Evolutionary conservation across 495 filamentous ascomycete genomes (phyloP).

Genomic region (Aspergillus incahuasiensis): DNA sequence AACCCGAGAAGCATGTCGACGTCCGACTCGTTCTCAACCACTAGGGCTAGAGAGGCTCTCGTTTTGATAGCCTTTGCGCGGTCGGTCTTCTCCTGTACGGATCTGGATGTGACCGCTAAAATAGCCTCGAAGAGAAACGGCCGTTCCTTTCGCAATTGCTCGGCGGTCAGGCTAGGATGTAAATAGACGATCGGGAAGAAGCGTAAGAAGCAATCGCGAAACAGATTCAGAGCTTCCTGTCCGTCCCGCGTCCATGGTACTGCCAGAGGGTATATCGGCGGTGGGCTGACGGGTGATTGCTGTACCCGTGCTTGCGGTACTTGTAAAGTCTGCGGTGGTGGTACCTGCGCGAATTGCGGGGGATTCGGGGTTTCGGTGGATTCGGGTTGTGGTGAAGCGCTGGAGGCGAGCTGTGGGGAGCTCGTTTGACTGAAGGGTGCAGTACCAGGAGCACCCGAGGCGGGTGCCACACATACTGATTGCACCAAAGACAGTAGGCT

Average conservation of each 20-base stretch:
- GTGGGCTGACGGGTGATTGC: too few species aligned
- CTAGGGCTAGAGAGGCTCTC: conserved; percentile 34
- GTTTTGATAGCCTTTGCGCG: conserved; percentile 30
- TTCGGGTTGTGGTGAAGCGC: neutral
- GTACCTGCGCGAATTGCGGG: too few species aligned
- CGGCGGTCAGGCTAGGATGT: conserved; percentile 18
- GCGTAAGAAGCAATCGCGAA: conserved; percentile 31
- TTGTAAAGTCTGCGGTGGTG: too few species aligned
- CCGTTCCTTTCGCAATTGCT: conserved; percentile 31
- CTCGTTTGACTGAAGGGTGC: too few species aligned
- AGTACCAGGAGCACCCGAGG: too few species aligned
- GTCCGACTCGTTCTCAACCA: conserved; percentile 37
- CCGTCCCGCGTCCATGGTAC: neutral
- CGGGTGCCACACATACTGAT: neutral
- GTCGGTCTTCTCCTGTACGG: conserved; percentile 24
- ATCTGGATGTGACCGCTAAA: conserved; percentile 29
- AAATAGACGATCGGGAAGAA: conserved; percentile 38
- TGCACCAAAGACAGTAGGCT: conserved; percentile 28
- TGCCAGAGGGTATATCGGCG: too few species aligned
- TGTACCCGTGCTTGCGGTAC: too few species aligned
- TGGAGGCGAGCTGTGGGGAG: too few species aligned
- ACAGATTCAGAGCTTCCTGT: conserved; percentile 28
- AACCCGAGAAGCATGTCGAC: conserved; percentile 49
- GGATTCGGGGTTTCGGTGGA: neutral
- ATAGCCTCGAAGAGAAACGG: conserved; percentile 46